These are phyloP conservation scores for Colletotrichum cuscutae DNA, from an alignment of 2,329 filamentous ascomycete species.

Conservation along the genomic window DNA sequence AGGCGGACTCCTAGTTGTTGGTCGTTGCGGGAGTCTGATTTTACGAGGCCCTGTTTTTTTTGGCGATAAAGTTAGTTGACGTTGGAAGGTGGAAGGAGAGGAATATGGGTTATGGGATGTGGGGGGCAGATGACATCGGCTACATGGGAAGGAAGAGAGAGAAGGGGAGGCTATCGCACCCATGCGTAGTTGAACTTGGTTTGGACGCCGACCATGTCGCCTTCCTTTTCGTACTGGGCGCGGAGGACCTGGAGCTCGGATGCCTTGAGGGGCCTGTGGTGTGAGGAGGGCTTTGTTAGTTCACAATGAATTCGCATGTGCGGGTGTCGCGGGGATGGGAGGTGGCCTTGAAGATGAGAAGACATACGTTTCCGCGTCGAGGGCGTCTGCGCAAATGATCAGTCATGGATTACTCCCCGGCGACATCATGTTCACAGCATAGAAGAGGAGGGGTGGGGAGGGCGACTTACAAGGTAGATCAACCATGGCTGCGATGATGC, in stretches of 20 bases:
- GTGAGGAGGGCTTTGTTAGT: constrained; percentile 13
- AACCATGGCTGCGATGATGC: constrained; percentile 50
- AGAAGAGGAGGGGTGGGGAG: neutral
- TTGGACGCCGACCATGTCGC: constrained; percentile 94
- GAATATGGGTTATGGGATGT: too few species aligned
- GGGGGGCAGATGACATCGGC: too few species aligned
- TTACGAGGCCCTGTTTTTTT: constrained; percentile 87
- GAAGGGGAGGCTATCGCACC: constrained; percentile 64
- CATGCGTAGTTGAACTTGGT: constrained; percentile 99
- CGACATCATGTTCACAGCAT: neutral
- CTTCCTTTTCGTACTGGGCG: constrained; percentile 96
- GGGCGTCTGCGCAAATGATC: constrained; percentile 75
- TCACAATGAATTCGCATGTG: neutral
- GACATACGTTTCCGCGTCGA: constrained; percentile 91
- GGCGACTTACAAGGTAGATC: constrained; percentile 59
- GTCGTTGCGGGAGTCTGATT: constrained; percentile 84
- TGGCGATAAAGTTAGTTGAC: too few species aligned
- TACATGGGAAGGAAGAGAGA: neutral
- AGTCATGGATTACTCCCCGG: neutral
- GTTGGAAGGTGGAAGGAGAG: too few species aligned
- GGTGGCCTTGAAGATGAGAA: neutral
- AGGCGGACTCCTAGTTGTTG: constrained; percentile 95
- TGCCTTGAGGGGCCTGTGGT: constrained; percentile 81
- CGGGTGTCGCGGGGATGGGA: neutral
- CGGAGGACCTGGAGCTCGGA: constrained; percentile 93